Evolutionary conservation across 768 basidiomycete species (phyloP).

Genomic region (Naganishia vishniacii): DNA sequence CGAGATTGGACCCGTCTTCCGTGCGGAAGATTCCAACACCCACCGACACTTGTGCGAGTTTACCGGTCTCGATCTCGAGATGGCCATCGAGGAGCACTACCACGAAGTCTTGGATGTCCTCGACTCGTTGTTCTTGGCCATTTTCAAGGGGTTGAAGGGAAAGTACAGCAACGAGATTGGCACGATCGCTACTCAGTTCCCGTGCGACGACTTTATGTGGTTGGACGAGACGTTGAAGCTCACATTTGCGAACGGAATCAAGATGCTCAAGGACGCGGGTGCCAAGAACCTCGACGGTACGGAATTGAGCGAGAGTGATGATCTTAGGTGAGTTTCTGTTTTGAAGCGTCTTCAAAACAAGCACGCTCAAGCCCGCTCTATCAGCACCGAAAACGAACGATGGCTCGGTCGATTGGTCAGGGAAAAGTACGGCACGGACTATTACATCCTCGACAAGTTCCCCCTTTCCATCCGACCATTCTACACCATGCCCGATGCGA

Average conservation of each 20-base stretch:
- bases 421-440: conserved; percentile 92
- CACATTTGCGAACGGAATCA: conserved; percentile 79
- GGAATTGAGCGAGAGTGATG: conserved; percentile 66
- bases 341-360: neutral
- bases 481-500: conserved; percentile 98
- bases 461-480: conserved; percentile 91
- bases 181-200: conserved; percentile 75
- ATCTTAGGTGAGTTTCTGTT: conserved; percentile 59
- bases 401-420: conserved; percentile 81
- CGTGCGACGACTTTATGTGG: conserved; percentile 93
- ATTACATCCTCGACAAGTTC: conserved; percentile 99
- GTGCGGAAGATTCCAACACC: conserved; percentile 94
- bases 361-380: neutral
- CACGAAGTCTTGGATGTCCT: conserved; percentile 93
- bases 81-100: conserved; percentile 97
- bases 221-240: conserved; percentile 79
- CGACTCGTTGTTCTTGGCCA: conserved; percentile 74
- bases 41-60: conserved; percentile 98
- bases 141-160: conserved; percentile 77
- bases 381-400: conserved; percentile 91
- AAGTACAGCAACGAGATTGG: conserved; percentile 77
- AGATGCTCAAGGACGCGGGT: conserved; percentile 78
- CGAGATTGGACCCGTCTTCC: conserved; percentile 87
- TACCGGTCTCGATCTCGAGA: conserved; percentile 96
- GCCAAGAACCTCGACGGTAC: conserved; percentile 45